Base-by-base conservation (phyloP, 331 rosid species). In the Quercus phellos region DNA sequence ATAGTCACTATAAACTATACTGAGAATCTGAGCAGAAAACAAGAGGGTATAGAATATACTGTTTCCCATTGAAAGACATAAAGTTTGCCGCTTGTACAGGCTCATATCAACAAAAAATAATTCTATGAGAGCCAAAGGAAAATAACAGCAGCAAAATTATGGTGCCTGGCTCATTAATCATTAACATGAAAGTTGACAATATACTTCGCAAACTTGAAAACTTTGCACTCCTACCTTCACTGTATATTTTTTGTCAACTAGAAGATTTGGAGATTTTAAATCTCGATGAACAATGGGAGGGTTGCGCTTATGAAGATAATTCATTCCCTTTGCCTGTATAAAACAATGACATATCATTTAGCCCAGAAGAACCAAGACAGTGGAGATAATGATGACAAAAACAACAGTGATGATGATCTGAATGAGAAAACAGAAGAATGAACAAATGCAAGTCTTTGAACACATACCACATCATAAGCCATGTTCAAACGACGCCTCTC, bases 211-310 rank as follows among this genome's bases (percentile, higher is more conserved):
- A 70, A 73, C 66, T 56, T 74, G 43, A 74, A 18, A 63, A 61
- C 79, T 46, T 72, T 16, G 35, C 74, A 68, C 51, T 63, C 67
- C 74, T 79, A 95, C 99, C 96, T 95, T 95, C 79, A 95, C 99
- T 4, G 99, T 95, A 77, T 91, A 95, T 79, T 95, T 91, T 86
- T 77, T 95, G 97, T 95, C 99, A 70, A 93, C 99, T 70, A 95
- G 88, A 88, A 95, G 99, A 80, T 95, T 95, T 66, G 98, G 99
- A 70, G 99, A 95, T 81, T 95, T 95, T 76, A 95, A 80, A 86
- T 95, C 99, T 76, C 98, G 90, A 86, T 95, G 99, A 81, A 95
- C 97, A 74, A 95, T 90, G 60, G 98, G 99, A 79, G 99, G 99
- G 58, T 95, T 91, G 35, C 94, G 90, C 51, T 87, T 95, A 83